These are phyloP conservation scores for Rhexocercosporidium sp. DNA, from an alignment of 2,329 filamentous ascomycete species.

Conservation along the genomic window DNA sequence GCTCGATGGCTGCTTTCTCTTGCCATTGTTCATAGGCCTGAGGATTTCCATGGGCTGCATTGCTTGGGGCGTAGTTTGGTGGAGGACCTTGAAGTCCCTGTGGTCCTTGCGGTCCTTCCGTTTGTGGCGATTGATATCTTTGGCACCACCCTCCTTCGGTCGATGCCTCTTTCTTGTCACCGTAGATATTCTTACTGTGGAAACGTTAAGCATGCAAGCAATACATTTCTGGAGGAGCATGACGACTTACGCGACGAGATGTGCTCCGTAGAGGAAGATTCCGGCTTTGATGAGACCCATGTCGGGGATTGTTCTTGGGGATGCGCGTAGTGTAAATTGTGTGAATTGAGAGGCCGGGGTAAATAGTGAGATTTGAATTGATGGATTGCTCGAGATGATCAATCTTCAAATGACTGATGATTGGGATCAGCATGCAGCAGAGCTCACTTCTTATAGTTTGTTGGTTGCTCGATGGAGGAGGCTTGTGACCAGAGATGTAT, in stretches of 20 bases:
- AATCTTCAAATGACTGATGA: background rate
- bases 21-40: background rate
- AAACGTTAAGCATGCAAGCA: background rate
- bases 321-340: no score
- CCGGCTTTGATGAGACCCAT: constrained; percentile 21
- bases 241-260: constrained; percentile 9
- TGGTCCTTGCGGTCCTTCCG: constrained; percentile 1
- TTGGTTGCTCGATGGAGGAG: background rate
- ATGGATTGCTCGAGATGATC: background rate
- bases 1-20: background rate
- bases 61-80: background rate
- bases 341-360: no score
- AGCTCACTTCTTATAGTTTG: background rate
- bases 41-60: background rate
- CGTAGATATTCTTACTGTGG: constrained; percentile 9
- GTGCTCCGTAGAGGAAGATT: constrained; percentile 14
- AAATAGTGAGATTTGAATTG: background rate
- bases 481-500: background rate
- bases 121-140: background rate
- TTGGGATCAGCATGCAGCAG: background rate
- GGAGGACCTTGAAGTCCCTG: background rate
- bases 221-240: no score
- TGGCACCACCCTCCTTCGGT: background rate
- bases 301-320: background rate
- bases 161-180: constrained; percentile 1